Base-by-base conservation (phyloP, 306 rosid species). In the Abrus pulchellus region DNA sequence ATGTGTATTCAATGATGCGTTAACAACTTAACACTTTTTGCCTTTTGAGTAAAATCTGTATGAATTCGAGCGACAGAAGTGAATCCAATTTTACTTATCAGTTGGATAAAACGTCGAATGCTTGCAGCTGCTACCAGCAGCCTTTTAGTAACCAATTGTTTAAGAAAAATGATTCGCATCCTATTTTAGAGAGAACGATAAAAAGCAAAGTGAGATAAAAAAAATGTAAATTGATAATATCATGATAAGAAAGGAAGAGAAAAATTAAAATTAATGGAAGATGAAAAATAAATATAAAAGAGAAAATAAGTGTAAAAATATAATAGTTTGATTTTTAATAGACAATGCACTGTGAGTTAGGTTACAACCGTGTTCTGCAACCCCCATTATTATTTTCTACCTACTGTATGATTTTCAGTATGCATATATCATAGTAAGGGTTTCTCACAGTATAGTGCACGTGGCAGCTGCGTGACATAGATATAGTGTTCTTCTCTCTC, bases 101-200 rank as follows among this genome's bases (percentile, higher is more conserved):
- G 43, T 43, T 74, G 13, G n/a, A 57, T 44, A 74, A 74, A 74
- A 43, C 3, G 55, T 43, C n/a, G n/a, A 73, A 73, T 54, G 34
- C 32, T 63, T 27, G 73, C 54, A 27, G 50, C 80, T 76, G 52
- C 41, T 62, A 57, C 20, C 74, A 36, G 34, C 70, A 75, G 5
- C 33, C 71, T 61, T 4, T 53, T 63, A 71, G 30, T 64, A 20
- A 40, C 52, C 41, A 76, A 28, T 76, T 76, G 49, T 36, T 34
- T 64, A 20, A 20, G 20, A 20, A 20, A 20, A 20, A 20, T 20
- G 20, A 20, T 20, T 20, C 20, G 20, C 20, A 20, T 20, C 20
- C 20, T 20, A 20, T 20, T 20, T 20, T 20, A 20, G 20, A 20
- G 20, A 20, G 20, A 20, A 20, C 20, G 20, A 20, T 20, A 20